Conservation (phyloP, 257 asterid species). For the Coffea eugenioides region DNA sequence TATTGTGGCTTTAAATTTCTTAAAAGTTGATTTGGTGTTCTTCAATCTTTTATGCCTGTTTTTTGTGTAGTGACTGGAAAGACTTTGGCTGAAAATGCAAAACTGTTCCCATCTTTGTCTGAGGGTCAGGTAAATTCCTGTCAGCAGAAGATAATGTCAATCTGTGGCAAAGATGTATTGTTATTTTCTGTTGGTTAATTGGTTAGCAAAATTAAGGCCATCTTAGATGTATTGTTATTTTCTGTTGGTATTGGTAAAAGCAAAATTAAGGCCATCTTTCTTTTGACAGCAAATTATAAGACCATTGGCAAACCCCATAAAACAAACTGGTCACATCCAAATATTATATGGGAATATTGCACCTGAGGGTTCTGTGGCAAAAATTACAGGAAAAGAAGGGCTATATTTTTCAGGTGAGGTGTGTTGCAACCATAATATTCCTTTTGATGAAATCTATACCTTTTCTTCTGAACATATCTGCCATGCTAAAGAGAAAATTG, state of each 20-base stretch:
- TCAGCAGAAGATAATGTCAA: conserved; percentile 5
- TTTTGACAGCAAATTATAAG: conserved; percentile 82
- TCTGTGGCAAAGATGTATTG: conserved; percentile 12
- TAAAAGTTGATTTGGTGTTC: neutral
- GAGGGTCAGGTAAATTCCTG: conserved; percentile 69
- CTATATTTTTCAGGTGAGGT: conserved; percentile 74
- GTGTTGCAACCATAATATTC: neutral
- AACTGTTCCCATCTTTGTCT: conserved; percentile 69
- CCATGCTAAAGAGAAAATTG: neutral
- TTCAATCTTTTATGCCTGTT: neutral
- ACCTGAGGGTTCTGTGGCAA: conserved; percentile 97
- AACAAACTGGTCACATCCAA: conserved; percentile 90
- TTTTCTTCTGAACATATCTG: neutral
- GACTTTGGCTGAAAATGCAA: conserved; percentile 91
- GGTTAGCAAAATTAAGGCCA: neutral
- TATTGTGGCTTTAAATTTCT: neutral
- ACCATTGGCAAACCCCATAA: conserved; percentile 84
- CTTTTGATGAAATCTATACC: neutral
- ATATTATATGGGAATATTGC: conserved; percentile 91
- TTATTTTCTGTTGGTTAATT: neutral
- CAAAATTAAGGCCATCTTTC: conserved; percentile 7
- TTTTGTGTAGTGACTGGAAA: conserved; percentile 72
- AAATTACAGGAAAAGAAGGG: conserved; percentile 98
- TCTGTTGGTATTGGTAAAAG: neutral
- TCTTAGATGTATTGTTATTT: conserved; percentile 11